Evolutionary conservation across 139 green algal species (phyloP), one percentile per base, ranked within the genome.

Genomic region (Chlamydomonas sp.): DNA sequence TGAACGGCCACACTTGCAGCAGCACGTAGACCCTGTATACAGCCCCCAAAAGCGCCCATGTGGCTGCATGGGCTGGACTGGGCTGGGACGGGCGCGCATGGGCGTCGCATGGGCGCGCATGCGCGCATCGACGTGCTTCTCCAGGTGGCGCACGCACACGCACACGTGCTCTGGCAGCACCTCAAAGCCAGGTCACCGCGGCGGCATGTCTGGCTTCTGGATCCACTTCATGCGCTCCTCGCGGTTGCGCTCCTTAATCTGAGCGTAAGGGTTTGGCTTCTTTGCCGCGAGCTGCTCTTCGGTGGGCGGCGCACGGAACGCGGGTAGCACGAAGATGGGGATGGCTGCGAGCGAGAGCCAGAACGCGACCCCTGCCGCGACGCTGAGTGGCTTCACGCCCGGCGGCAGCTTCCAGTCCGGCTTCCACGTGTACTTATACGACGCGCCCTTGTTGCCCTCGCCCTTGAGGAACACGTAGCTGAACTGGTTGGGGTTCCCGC

Each of bases 161-260:
- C n/a, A n/a, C n/a, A n/a, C n/a, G n/a, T n/a, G n/a, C n/a, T n/a
- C n/a, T n/a, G n/a, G n/a, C n/a, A n/a, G n/a, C n/a, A n/a, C n/a
- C n/a, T n/a, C n/a, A n/a, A n/a, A n/a, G n/a, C n/a, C n/a, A n/a
- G n/a, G n/a, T 35, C 50, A 75, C 57, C 47, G 58, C 8, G 28
- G 58, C 1, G 76, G 76, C 76, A 81, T 81, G n/a, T 78, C 67
- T 6, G 75, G 71, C 0, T 61, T 71, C 37, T 73, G 47, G 48
- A 81, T 78, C 76, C 76, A 81, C 4, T 69, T 50, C 71, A 75
- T 69, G 13, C 76, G 50, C 61, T 81, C 67, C 54, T 81, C 76
- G 0, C 71, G 35, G 30, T 75, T 69, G 35, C 29, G 38, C 60
- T 65, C 6, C 47, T 75, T 75, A 6, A 62, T 62, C 1, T 35